Percentiles rank a stretch among this genome's conserved stretches.
Conservation (phyloP, 257 asterid species). For the Solanum dulcamara region DNA sequence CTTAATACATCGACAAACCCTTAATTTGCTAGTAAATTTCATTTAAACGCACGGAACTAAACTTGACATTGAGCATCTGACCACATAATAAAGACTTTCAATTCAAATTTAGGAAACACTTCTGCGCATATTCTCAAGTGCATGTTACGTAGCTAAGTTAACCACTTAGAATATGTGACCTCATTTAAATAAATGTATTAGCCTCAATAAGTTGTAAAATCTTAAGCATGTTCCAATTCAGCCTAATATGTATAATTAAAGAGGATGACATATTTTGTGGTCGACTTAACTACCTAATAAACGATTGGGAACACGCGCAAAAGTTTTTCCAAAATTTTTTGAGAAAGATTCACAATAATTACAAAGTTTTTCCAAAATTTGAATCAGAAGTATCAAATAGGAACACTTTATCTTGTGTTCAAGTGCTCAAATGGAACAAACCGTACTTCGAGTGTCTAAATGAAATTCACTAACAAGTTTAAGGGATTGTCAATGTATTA, state of each 20-base stretch:
- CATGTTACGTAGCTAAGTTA: not conserved
- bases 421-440: not conserved
- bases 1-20: not conserved
- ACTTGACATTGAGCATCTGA: not conserved
- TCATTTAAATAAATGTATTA: not conserved
- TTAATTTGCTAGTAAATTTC: not conserved
- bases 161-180: not conserved
- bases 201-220: not conserved
- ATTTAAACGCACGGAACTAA: not conserved
- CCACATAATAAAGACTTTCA: not conserved
- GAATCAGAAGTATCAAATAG: not conserved
- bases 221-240: not conserved
- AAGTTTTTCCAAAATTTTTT: not conserved
- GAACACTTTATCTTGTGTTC: not conserved
- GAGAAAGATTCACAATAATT: no score
- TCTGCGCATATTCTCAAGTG: not conserved
- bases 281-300: not conserved
- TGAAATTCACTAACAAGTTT: not conserved
- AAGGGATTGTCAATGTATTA: not conserved
- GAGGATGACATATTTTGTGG: not conserved
- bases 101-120: not conserved
- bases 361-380: not conserved
- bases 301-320: not conserved
- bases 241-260: not conserved
- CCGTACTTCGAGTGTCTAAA: not conserved